Evolutionary conservation across 164 flowering plant genomes (phyloP), one percentile per base, ranked within the genome.

Genomic region (Platanus orientalis): DNA sequence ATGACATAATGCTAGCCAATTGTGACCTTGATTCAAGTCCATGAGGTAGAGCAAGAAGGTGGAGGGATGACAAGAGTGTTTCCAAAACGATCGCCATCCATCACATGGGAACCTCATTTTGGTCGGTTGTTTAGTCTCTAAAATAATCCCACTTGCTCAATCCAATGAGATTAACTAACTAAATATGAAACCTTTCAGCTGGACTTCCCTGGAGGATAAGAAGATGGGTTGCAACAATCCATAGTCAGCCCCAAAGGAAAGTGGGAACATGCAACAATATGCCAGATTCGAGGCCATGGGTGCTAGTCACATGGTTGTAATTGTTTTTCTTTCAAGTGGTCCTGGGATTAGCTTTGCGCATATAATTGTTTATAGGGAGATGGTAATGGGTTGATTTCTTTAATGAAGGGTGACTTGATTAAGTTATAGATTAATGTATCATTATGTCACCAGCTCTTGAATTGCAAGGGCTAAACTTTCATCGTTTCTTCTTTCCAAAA

Each of bases 301-400:
- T 85, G 85, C 80, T 40, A 64, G 58, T 78, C 90, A 83, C 87
- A 85, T 85, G 85, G 73, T 45, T 66, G 23, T 19, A 34, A 57
- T 62, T 32, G 36, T 58, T 58, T 66, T 26, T 23, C 20, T 60
- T 61, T 54, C 29, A 56, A 32, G 84, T 78, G 84, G 84, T 80
- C 83, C 89, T 60, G 42, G 45, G 70, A 73, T 70, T 79, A 74
- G 62, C 65, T 76, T 73, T n/a, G 19, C n/a, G 4, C 0, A 71
- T 27, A 40, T 52, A 71, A 50, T 76, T 70, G 53, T 76, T 76
- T 75, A 74, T 62, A 29, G 28, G 64, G 69, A 64, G 76, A 64
- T 25, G 70, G 74, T 74, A 78, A 68, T 73, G 76, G 72, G 65
- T 64, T 75, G 68, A 68, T 66, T 79, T 64, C 69, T 78, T 76